phyloP scores from a whole-genome alignment of 108 stramenopile genomes.

The Pseudonitzschia pungens region DNA sequence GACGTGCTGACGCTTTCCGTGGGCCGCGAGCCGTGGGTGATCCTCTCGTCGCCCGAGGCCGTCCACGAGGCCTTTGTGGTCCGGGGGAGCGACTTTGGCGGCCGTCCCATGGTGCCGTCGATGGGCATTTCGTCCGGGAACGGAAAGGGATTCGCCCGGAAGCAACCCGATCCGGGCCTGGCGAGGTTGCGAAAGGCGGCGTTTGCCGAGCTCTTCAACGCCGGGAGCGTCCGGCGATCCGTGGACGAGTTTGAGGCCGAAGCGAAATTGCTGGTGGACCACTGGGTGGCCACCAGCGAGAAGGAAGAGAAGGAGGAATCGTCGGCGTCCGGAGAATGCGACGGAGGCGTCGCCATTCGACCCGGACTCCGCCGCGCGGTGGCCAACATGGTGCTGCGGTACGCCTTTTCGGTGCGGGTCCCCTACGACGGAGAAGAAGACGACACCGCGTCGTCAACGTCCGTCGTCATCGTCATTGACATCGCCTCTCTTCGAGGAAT shows the following conservation, averaged over 20 bases:
- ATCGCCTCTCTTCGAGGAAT: background rate
- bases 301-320: no score
- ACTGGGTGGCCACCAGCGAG: background rate
- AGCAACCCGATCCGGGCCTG: background rate
- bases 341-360: constrained; percentile 11
- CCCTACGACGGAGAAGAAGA: constrained; percentile 4
- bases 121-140: constrained; percentile 13
- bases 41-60: background rate
- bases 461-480: background rate
- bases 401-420: constrained; percentile 7
- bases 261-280: background rate
- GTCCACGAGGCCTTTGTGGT: constrained; percentile 10
- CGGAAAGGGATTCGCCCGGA: constrained; percentile 5
- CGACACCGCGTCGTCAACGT: background rate
- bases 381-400: constrained; percentile 12
- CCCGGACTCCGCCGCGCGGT: constrained; percentile 12
- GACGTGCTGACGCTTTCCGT: constrained; percentile 1
- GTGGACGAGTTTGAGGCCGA: background rate
- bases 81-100: constrained; percentile 2
- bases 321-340: no score
- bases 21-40: constrained; percentile 14
- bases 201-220: constrained; percentile 1
- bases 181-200: background rate
- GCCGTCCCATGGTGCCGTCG: constrained; percentile 9
- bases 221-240: background rate